phyloP scores from a whole-genome alignment of 768 basidiomycete genomes.

The Exsudoporus frostii region DNA sequence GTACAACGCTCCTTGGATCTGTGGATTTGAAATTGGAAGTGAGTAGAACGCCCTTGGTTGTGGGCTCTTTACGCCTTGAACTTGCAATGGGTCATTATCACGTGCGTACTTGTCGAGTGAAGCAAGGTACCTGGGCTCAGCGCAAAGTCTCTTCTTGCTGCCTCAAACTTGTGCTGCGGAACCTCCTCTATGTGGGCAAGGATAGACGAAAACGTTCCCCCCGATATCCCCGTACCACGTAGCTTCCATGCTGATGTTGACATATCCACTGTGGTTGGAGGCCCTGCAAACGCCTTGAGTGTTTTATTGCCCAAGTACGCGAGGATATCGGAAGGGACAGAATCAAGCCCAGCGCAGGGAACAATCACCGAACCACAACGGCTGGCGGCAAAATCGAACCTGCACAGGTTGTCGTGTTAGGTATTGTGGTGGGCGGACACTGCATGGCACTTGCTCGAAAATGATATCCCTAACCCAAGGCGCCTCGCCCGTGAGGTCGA shows the following conservation, averaged over 20 bases:
- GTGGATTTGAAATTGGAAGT: slow-evolving; percentile 33
- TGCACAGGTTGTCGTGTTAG: slow-evolving; percentile 30
- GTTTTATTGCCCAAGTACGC: slow-evolving; percentile 68
- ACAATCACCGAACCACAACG: slow-evolving; percentile 74
- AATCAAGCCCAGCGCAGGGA: slow-evolving; percentile 76
- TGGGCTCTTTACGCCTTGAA: slow-evolving; percentile 31
- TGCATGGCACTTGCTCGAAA: slow-evolving; percentile 40
- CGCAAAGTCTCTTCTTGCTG: slow-evolving; percentile 35
- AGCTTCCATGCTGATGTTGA: slow-evolving; percentile 51
- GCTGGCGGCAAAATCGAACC: slow-evolving; percentile 69
- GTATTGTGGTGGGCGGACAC: slow-evolving; percentile 1
- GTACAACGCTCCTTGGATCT: slow-evolving; percentile 40
- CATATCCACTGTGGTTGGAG: slow-evolving; percentile 40
- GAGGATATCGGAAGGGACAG: slow-evolving; percentile 69
- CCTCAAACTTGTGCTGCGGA: slow-evolving; percentile 29
- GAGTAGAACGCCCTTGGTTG: slow-evolving; percentile 32
- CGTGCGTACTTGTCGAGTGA: background rate
- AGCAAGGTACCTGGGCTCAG: slow-evolving; percentile 42
- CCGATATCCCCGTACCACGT: slow-evolving; percentile 35
- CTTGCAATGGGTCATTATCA: slow-evolving; percentile 20
- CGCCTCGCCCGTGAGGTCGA: slow-evolving; percentile 78
- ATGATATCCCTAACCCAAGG: slow-evolving; percentile 67
- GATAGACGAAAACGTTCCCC: slow-evolving; percentile 36
- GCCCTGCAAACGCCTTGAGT: slow-evolving; percentile 47
- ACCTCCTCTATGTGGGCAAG: slow-evolving; percentile 32